Evolutionary conservation across 495 filamentous ascomycete genomes (phyloP), one percentile per base, ranked within the genome.

Genomic region (Antarctomyces pellizariae): DNA sequence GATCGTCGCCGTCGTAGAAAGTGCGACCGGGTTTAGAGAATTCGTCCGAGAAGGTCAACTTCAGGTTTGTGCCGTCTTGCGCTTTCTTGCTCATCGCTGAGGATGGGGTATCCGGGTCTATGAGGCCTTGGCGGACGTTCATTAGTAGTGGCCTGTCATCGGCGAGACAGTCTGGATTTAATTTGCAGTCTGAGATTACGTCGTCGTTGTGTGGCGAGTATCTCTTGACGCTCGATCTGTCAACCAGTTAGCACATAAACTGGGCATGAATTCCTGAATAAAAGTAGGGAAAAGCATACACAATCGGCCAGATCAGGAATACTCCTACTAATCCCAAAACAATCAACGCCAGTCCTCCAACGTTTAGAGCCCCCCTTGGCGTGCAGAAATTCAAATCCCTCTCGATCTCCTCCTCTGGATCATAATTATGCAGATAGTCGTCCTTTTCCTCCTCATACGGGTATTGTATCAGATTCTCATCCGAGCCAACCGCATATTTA

Each of bases 381-480:
- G 67, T 69, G 36, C 64, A 76, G 16, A 78, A 52, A 36, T n/a
- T 76, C 68, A 37, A 71, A 77, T 15, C 70, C 61, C 25, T 54
- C 41, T 10, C 54, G 42, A 22, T 80, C 70, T 30, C 63, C 24
- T 75, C 71, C 29, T 60, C 55, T 4, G 64, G 60, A 38, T 71
- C 64, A 6, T 75, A 74, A 36, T 76, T 75, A 39, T 82, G 75
- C 34, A 83, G 33, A 33, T 58, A 71, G 40, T 80, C 75, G 44
- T 79, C 75, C 37, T 76, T 73, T 45, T 82, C 74, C 14, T 75
- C 68, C 41, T 80, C 73, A 36, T 75, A 64, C 1, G 71, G 74
- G 39, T 71, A 78, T 12, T 79, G 44, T 15, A 82, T 40, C 32
- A 80, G 43, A 0, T 68, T 72, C 17, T n/a, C n/a, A n/a, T n/a